Base-by-base conservation (phyloP, 257 asterid genomes). In the Cinchona pubescens region DNA sequence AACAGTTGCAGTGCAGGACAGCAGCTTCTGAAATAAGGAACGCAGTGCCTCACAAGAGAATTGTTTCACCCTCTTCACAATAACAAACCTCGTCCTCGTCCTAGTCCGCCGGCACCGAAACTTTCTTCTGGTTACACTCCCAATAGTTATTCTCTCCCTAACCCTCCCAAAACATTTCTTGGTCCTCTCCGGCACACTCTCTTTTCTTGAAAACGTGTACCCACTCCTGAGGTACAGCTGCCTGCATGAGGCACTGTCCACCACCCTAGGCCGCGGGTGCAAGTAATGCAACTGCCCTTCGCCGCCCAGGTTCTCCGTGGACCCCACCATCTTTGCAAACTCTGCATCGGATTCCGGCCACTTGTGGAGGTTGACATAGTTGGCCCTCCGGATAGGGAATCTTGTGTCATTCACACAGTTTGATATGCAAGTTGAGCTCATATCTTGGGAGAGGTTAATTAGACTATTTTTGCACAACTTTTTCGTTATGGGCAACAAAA, bases 171-270 rank as follows among this genome's bases (percentile, higher is more conserved):
- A 69, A 75, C 93, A 90, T 35, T 84, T 92, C 76, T 80, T 72
- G 65, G 94, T 88, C 81, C 72, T 88, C 74, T 87, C 85, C 1
- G 87, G 89, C 75, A 88, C 83, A 12, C 78, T 87, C 82, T 90
- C 88, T 81, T 92, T 79, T 69, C 88, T 87, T 1, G 94, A 86
- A 64, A 92, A 92, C 9, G 87, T 90, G 86, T 92, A 92, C 6
- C 73, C 79, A 82, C 88, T 88, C 63, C 86, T 80, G 11, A 87
- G 87, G 29, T 90, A 90, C 71, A 84, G 55, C 30, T 90, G 92
- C 82, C 92, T 78, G 90, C 95, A 90, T 3, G 94, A 88, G 30
- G 79, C 78, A 59, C 89, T 78, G 66, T 91, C 92, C 74, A 82
- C 89, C 79, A 85, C 88, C 88, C 79, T 58, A 12, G 83, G 14